Evolutionary conservation across 164 flowering plant species (phyloP).

Genomic region (Macadamia integrifolia): DNA sequence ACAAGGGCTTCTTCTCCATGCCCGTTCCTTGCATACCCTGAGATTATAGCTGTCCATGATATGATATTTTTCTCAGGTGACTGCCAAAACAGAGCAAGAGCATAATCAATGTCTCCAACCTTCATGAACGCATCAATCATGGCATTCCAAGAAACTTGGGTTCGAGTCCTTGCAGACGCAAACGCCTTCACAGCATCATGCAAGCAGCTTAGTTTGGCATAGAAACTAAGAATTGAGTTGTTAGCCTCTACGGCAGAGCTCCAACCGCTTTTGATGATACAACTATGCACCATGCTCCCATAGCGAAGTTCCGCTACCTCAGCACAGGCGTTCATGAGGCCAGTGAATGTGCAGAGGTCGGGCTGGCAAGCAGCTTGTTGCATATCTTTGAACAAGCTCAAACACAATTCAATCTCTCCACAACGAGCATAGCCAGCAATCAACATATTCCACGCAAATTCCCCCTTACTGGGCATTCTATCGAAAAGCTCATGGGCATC

Average conservation of each 20-base stretch:
- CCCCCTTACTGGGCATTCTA: constrained; percentile 41
- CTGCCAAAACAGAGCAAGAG: constrained; percentile 33
- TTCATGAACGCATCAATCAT: constrained; percentile 66
- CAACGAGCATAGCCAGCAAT: constrained; percentile 40
- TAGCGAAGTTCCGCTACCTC: constrained; percentile 24
- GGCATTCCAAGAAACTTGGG: constrained; percentile 67
- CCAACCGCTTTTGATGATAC: constrained; percentile 53
- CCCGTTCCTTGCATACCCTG: constrained; percentile 58
- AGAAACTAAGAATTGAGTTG: constrained; percentile 62
- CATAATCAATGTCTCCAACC: constrained; percentile 40
- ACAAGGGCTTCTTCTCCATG: constrained; percentile 39
- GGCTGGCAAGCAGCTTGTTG: constrained; percentile 21
- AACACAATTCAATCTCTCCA: constrained; percentile 35
- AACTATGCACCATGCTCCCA: constrained; percentile 52
- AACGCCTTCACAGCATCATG: constrained; percentile 42
- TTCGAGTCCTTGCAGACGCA: constrained; percentile 23
- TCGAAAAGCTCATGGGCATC: constrained; percentile 30
- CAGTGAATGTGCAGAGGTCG: constrained; percentile 58
- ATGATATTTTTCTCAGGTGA: constrained; percentile 49
- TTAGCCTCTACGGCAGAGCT: constrained; percentile 42
- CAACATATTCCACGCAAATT: constrained; percentile 57
- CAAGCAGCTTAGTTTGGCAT: constrained; percentile 31
- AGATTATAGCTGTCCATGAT: constrained; percentile 72
- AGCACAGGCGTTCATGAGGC: constrained; percentile 49
- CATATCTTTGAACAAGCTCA: constrained; percentile 47